Percentiles rank a stretch among this genome's conserved stretches.
These are phyloP conservation scores for Cordyceps militaris DNA, from an alignment of 2,329 filamentous ascomycete genomes.

Conservation along the genomic window DNA sequence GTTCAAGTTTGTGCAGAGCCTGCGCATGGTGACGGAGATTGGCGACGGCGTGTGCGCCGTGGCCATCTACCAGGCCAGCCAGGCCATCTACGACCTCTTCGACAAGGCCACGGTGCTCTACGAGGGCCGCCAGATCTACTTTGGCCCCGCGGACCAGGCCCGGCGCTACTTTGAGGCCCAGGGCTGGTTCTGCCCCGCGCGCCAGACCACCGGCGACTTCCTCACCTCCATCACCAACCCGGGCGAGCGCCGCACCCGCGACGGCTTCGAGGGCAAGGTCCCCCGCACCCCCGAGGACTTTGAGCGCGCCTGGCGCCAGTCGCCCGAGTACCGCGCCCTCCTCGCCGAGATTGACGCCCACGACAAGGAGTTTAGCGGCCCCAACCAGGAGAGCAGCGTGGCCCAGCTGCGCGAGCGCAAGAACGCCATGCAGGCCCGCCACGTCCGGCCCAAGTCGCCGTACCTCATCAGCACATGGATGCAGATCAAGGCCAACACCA, in stretches of 20 bases:
- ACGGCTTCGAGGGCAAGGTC: constrained; percentile 53
- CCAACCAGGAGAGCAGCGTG: constrained; percentile 31
- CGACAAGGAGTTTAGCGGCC: constrained; percentile 37
- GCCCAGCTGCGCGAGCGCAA: constrained; percentile 41
- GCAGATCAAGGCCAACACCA: constrained; percentile 46
- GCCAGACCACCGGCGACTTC: constrained; percentile 65
- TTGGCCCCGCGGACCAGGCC: constrained; percentile 54
- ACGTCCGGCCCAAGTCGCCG: constrained; percentile 46
- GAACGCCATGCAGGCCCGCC: constrained; percentile 43
- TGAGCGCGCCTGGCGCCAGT: constrained; percentile 40
- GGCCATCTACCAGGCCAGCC: constrained; percentile 66
- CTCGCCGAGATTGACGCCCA: constrained; percentile 43
- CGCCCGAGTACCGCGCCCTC: constrained; percentile 36
- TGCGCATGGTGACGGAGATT: constrained; percentile 59
- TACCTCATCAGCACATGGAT: constrained; percentile 50
- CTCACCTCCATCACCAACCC: constrained; percentile 63
- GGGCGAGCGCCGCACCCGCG: constrained; percentile 45
- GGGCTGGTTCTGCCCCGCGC: constrained; percentile 59
- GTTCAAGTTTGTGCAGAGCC: constrained; percentile 62
- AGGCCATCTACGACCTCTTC: constrained; percentile 64
- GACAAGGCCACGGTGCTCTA: constrained; percentile 71
- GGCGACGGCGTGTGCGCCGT: constrained; percentile 55
- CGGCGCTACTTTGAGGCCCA: constrained; percentile 60
- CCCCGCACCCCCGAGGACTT: constrained; percentile 67
- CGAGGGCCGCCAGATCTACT: constrained; percentile 72